Evolutionary conservation across 305 asterid species (phyloP).

Genomic region (Fraxinus xanthoxyloides): DNA sequence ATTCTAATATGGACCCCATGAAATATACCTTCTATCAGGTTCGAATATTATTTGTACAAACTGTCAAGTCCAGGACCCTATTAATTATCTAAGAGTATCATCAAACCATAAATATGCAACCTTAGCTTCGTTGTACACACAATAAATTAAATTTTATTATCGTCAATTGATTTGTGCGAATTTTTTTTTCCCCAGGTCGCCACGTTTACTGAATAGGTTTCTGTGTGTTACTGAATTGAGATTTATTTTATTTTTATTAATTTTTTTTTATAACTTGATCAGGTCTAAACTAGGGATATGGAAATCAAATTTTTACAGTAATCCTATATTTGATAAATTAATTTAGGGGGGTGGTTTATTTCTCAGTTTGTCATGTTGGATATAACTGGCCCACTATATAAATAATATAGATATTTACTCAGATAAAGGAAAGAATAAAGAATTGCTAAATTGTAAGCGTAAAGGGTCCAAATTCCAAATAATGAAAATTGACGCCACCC

Average conservation of each 20-base stretch:
- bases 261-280: too few species aligned
- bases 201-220: not conserved
- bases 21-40: slow-evolving; percentile 31
- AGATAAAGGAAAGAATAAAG: not conserved
- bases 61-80: slow-evolving; percentile 33
- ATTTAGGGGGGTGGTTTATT: too few species aligned
- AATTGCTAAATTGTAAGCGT: not conserved
- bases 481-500: slow-evolving; percentile 6
- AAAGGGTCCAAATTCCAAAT: not conserved
- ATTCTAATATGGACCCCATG: slow-evolving; percentile 20
- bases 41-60: slow-evolving; percentile 33
- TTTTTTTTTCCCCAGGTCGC: not conserved
- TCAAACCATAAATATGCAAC: not conserved
- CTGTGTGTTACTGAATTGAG: too few species aligned
- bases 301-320: not conserved
- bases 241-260: too few species aligned
- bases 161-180: not conserved
- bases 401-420: too few species aligned
- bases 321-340: too few species aligned
- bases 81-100: slow-evolving; percentile 21
- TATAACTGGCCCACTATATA: too few species aligned
- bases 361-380: too few species aligned
- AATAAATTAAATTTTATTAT: too few species aligned
- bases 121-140: not conserved
- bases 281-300: too few species aligned